Evolutionary conservation across 352 stramenopile genomes (phyloP), one percentile per base, ranked within the genome.

Genomic region (Globisporangium polare): DNA sequence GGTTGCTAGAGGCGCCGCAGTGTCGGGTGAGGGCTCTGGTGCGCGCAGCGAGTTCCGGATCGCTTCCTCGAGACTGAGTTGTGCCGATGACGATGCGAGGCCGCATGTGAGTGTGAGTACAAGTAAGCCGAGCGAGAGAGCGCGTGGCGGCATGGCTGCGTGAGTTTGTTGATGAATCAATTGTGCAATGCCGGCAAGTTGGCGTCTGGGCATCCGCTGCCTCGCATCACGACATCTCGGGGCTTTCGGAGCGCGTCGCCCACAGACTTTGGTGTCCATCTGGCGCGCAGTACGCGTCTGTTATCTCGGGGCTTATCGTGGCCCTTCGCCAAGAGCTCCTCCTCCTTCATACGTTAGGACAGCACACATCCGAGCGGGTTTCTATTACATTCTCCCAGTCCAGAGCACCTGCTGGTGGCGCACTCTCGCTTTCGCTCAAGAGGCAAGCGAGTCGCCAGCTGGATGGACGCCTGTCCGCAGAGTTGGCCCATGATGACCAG

Each of bases 51-150:
- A 60, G 26, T 46, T 49, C 24, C 54, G 27, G 24, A 51, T 60
- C 20, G 54, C 54, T 5, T 60, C 54, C 12, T 60, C 54, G 17
- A 52, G 20, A 49, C 54, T 60, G 24, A 60, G 54, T 35, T 60
- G 54, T n/a, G 39, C 24, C 9, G 39, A 52, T 39, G 29, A 27
- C 31, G 42, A 6, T 17, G 41, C 42, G 24, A 62, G 69, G 9
- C 24, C 59, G 22, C 33, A 61, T 7, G 66, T 20, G 64, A 60
- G 39, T 1, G 15, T 29, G 39, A 60, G 33, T 35, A 47, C 17
- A 10, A 46, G 20, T 26, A 35, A n/a, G 20, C 22, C 5, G 20
- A 47, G 18, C 15, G 18, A 37, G 12, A 42, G 18, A 12, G 18
- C 5, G 10, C 17, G 35, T 31, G 20, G 22, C 3, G 22, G 26